A percentile compares a stretch with the other conserved stretches of the same genome.
phyloP scores from a whole-genome alignment of 148 eudicot genomes.

The Rhododendron molle region DNA sequence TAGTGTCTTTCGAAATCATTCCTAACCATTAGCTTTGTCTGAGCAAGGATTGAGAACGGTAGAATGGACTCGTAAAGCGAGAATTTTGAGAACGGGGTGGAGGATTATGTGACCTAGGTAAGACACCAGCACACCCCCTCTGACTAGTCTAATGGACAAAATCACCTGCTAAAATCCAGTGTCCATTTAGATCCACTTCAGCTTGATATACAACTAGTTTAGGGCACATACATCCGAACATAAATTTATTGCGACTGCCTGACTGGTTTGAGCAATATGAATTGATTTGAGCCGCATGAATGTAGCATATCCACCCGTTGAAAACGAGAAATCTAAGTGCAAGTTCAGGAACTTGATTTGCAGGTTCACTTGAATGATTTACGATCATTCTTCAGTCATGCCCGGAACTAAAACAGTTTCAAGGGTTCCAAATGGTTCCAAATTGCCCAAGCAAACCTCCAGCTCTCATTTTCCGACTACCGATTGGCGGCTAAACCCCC shows the following conservation, averaged over 20 bases:
- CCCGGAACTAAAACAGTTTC: background rate
- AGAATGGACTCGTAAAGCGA: too few relatives aligned
- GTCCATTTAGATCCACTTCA: background rate
- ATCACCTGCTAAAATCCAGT: background rate
- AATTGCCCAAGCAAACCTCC: background rate
- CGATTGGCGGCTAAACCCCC: too few relatives aligned
- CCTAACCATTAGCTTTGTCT: too few relatives aligned
- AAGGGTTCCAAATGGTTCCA: background rate
- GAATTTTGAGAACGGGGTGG: too few relatives aligned
- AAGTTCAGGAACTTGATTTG: background rate
- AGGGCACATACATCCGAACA: background rate
- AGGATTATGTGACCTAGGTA: too few relatives aligned
- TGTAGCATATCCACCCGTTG: background rate
- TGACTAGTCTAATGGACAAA: too few relatives aligned
- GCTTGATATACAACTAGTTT: background rate
- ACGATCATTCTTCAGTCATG: background rate
- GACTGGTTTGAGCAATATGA: background rate
- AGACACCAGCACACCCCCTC: too few relatives aligned
- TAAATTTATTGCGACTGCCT: background rate
- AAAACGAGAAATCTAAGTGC: too few relatives aligned
- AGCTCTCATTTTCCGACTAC: too few relatives aligned
- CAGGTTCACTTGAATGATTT: background rate
- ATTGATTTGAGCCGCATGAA: background rate
- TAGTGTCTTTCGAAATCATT: background rate
- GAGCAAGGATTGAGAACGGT: too few relatives aligned